Evolutionary conservation across 2,329 filamentous ascomycete genomes (phyloP), one percentile per base, ranked within the genome.

Genomic region (Colletotrichum euphorbiae): DNA sequence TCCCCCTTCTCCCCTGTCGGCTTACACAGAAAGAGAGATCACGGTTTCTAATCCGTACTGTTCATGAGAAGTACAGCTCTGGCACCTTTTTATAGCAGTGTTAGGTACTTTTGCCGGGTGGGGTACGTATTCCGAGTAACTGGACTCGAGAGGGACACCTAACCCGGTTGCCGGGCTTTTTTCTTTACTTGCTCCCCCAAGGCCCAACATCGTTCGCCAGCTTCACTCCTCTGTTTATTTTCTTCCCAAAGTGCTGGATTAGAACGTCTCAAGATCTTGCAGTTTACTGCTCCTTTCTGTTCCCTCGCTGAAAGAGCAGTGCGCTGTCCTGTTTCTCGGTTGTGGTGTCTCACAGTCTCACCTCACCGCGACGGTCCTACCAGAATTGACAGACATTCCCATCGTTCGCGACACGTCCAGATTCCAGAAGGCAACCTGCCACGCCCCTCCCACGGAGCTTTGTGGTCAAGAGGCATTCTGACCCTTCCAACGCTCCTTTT

Each of bases 81-180:
- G 21, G 21, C 28, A 24, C 28, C 48, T 28, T 28, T 28, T 3
- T 24, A 50, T 19, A 19, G 19, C 24, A 21, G 45, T 48, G 19
- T 4, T 51, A 28, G 28, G 28, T n/a, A 51, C 15, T 52, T 24
- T 15, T 36, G 48, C 24, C 46, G 46, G 31, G 33, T 19, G 31
- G 46, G 58, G 51, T 61, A 59, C 56, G 56, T 59, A 59, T 43
- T 45, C 48, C 15, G 21, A 57, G 19, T 46, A 24, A 52, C 36
- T 33, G 21, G 46, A 52, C 36, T 33, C 36, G 46, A 58, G 64
- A 67, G 64, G 60, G 64, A 64, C 64, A 64, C 60, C 64, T 54
- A 52, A 40, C 38, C 19, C 19, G 36, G 48, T 50, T 50, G 51
- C 64, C 45, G 51, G 51, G 31, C 12, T 45, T 43, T 67, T 67